Conservation (phyloP, 1,284 basidiomycete genomes). For the Moesziomyces antarcticus region DNA sequence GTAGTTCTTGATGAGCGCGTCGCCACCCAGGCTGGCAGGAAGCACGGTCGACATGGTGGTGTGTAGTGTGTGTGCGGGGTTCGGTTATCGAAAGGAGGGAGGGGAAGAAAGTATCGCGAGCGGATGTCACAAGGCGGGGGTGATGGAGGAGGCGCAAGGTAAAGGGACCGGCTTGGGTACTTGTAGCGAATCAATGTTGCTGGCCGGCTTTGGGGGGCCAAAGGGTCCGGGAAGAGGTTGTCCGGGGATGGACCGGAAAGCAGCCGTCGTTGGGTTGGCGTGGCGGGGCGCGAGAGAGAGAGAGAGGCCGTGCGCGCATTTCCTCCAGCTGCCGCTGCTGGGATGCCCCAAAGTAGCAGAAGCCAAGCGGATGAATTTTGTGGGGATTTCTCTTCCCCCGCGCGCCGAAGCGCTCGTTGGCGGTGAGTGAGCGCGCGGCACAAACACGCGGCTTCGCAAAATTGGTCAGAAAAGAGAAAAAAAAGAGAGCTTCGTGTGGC, state of each 20-base stretch:
- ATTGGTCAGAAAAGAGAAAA: no score
- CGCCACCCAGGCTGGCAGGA: slow-evolving; percentile 39
- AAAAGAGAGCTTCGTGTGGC: no score
- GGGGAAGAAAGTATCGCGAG: not conserved
- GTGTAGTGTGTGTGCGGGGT: not conserved
- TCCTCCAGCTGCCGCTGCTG: no score
- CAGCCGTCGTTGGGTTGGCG: not conserved
- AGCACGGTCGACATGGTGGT: slow-evolving; percentile 32
- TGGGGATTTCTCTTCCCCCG: not conserved
- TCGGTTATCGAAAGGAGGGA: not conserved
- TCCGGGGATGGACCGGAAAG: not conserved
- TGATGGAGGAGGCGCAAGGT: not conserved
- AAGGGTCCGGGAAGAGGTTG: not conserved
- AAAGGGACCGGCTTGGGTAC: not conserved
- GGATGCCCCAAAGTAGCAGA: no score
- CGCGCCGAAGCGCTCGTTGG: not conserved
- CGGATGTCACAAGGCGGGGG: not conserved
- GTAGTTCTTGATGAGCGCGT: slow-evolving; percentile 53
- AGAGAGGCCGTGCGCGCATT: not conserved
- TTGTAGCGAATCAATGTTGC: not conserved
- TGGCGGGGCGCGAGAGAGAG: no score
- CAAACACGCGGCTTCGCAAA: not conserved
- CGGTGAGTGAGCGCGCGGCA: not conserved
- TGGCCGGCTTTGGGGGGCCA: not conserved
- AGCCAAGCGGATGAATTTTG: not conserved